Base-by-base conservation (phyloP, 2,329 filamentous ascomycete species). In the Pyrenophora graminea region DNA sequence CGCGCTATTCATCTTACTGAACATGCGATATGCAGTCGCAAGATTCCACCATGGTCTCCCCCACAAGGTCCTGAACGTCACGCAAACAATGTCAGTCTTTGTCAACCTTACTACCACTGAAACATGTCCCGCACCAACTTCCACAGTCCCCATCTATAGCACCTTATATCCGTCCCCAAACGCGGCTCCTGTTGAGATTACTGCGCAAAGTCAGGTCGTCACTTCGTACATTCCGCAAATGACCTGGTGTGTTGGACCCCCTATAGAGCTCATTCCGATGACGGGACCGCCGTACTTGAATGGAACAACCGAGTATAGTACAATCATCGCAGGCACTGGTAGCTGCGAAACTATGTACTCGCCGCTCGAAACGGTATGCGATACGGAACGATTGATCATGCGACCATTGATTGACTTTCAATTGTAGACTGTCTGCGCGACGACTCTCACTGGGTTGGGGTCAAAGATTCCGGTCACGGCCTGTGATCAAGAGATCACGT, bases 401-500 rank as follows among this genome's bases (percentile, higher is more conserved):
- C 9, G 12, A 30, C 9, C 8, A 4, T 13, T 13, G 33, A 36
- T 9, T 36, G 6, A 17, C n/a, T 36, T 17, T 3, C 3, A 36
- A 5, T 17, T 9, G 3, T 17, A 36, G 33, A 76, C 72, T 49
- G 67, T 79, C 17, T 79, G 76, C 64, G 72, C 74, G 1, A 79
- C 76, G 0, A 75, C 70, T 0, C 64, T 79, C 25, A 76, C 67
- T 2, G 75, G 72, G 1, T 63, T 79, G 3, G 74, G 69, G 1
- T 69, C 70, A 6, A 71, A 70, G 38, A 68, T 77, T 49, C 73
- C 72, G 0, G 67, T 79, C 43, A 70, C 74, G 12, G 64, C 72
- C 5, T 79, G 77, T 55, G 64, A 66, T 19, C 75, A 79, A 47
- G 69, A 78, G 17, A 67, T 79, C 40, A 78, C 76, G 3, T 79